These are phyloP conservation scores for Arthrobotrys sphaeroides DNA, from an alignment of 2,329 filamentous ascomycete species.

Conservation along the genomic window DNA sequence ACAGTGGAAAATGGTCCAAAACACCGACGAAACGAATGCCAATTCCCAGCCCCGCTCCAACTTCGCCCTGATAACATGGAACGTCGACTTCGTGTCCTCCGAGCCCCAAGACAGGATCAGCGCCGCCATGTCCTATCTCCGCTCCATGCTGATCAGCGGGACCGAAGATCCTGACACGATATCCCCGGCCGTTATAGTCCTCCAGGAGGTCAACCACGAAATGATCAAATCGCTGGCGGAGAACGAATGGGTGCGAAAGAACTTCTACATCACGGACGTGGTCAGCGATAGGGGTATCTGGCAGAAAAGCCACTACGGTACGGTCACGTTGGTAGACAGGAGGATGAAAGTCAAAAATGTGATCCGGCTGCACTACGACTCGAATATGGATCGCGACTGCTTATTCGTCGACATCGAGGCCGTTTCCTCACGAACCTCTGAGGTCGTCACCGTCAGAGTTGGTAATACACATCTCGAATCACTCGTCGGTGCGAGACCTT, in stretches of 20 bases:
- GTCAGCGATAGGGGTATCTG: conserved; percentile 61
- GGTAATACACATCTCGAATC: conserved; percentile 71
- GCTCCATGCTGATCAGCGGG: conserved; percentile 41
- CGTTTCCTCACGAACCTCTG: conserved; percentile 11
- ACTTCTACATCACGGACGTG: conserved; percentile 66
- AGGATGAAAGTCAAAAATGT: conserved; percentile 63
- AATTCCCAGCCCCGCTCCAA: conserved; percentile 27
- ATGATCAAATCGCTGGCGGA: conserved; percentile 59
- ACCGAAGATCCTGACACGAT: conserved; percentile 31
- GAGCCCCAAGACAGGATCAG: conserved; percentile 43
- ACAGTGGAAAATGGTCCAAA: conserved; percentile 40
- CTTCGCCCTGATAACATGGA: conserved; percentile 49
- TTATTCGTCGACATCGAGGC: conserved; percentile 66
- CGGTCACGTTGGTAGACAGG: conserved; percentile 66
- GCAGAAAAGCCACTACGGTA: conserved; percentile 66
- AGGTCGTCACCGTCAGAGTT: conserved; percentile 62
- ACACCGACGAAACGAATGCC: conserved; percentile 21
- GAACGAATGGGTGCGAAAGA: conserved; percentile 64
- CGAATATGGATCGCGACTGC: conserved; percentile 63
- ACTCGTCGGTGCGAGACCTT: conserved; percentile 64
- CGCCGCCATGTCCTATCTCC: conserved; percentile 44
- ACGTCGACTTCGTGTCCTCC: conserved; percentile 38
- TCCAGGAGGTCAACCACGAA: conserved; percentile 40
- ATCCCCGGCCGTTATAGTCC: conserved; percentile 37
- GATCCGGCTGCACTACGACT: conserved; percentile 67